phyloP scores from a whole-genome alignment of 176 grass and related monocot species.

The Oryza meridionalis region DNA sequence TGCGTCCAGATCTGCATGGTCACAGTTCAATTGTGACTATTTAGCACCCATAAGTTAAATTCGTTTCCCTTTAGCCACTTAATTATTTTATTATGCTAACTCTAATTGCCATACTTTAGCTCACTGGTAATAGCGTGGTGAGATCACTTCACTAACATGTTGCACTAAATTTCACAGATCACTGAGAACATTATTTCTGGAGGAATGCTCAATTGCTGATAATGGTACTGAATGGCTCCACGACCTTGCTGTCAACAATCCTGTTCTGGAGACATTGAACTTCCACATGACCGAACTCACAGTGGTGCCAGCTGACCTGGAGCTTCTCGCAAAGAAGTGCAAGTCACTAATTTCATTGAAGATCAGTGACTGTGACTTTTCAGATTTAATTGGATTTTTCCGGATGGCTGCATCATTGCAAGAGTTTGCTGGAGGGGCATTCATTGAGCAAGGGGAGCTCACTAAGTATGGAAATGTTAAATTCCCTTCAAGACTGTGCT shows the following conservation, averaged over 20 bases:
- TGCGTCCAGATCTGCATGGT: slow-evolving; percentile 29
- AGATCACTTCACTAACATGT: slow-evolving; percentile 36
- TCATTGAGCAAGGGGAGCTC: slow-evolving; percentile 62
- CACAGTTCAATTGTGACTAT: not conserved
- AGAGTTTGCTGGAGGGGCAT: slow-evolving; percentile 79
- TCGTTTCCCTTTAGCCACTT: slow-evolving; percentile 17
- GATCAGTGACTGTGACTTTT: slow-evolving; percentile 77
- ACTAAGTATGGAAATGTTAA: slow-evolving; percentile 44
- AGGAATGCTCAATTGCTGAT: slow-evolving; percentile 63
- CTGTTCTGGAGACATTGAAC: slow-evolving; percentile 64
- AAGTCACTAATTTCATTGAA: slow-evolving; percentile 75
- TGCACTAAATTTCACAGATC: slow-evolving; percentile 47
- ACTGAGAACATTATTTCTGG: slow-evolving; percentile 67
- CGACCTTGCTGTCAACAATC: slow-evolving; percentile 61
- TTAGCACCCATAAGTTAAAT: not conserved
- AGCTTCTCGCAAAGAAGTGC: slow-evolving; percentile 69
- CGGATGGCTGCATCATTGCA: slow-evolving; percentile 49
- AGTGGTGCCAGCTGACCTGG: slow-evolving; percentile 56
- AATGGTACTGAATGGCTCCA: slow-evolving; percentile 57
- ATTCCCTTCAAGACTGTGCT: slow-evolving; percentile 63
- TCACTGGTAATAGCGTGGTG: not conserved
- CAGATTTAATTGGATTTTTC: slow-evolving; percentile 64
- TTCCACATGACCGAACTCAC: slow-evolving; percentile 71
- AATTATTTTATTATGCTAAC: slow-evolving; percentile 15
- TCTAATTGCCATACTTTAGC: slow-evolving; percentile 3